phyloP scores from a whole-genome alignment of 495 filamentous ascomycete genomes.

The Durotheca rogersii region DNA sequence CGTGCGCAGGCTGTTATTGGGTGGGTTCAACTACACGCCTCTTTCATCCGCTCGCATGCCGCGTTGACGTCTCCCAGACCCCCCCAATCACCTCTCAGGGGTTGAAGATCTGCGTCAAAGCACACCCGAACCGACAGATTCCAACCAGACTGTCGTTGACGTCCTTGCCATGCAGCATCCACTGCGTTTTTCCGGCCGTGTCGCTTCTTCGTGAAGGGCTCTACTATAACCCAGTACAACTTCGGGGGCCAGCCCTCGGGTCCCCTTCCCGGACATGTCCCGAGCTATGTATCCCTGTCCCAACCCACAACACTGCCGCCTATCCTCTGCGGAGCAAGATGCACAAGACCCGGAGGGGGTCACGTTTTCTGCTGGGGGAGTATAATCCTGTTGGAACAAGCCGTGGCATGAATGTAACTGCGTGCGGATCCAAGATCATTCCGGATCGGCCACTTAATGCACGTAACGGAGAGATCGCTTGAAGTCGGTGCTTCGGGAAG shows the following conservation, averaged over 20 bases:
- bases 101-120: too few species aligned
- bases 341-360: too few species aligned
- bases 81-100: too few species aligned
- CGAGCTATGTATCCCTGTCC: constrained; percentile 14
- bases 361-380: constrained; percentile 6
- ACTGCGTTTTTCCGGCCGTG: constrained; percentile 3
- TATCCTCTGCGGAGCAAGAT: constrained; percentile 10
- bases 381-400: constrained; percentile 8
- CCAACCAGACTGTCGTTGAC: too few species aligned
- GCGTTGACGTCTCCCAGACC: too few species aligned
- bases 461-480: constrained; percentile 20
- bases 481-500: constrained; percentile 15
- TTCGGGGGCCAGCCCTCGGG: constrained; percentile 7
- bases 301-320: constrained; percentile 6
- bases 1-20: too few species aligned
- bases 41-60: too few species aligned
- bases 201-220: background rate
- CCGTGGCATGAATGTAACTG: constrained; percentile 3
- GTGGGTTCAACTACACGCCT: too few species aligned
- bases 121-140: too few species aligned
- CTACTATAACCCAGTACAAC: constrained; percentile 19
- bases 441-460: background rate
- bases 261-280: constrained; percentile 7
- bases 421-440: constrained; percentile 7
- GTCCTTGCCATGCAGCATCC: constrained; percentile 7